Base-by-base conservation (phyloP, 106 monocot species). In the Dendrobium officinale region DNA sequence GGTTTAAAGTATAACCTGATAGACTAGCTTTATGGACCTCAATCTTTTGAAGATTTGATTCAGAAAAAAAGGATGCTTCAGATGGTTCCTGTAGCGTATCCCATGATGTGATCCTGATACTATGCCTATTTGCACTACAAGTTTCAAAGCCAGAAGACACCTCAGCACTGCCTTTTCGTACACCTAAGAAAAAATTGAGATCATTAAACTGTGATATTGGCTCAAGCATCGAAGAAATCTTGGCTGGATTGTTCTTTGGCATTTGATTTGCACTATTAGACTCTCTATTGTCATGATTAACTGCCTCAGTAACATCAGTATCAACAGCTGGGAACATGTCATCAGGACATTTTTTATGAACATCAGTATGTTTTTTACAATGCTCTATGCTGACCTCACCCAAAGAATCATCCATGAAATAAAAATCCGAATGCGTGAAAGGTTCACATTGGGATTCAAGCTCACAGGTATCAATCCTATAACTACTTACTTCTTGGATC, bases 101-200 rank as follows among this genome's bases (percentile, higher is more conserved):
- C 37, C 29, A 16, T 24, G 78, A 24, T 64, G 55, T 31, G n/a
- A 31, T 61, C 22, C 51, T 75, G 77, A 68, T 82, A 59, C 81
- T 72, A 49, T 42, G 75, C 26, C 5, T 72, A 47, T 70, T 64
- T 48, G 44, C 20, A 76, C 81, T 79, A 55, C 49, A 49, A 80
- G 31, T 67, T 56, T 37, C 79, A 83, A 58, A 55, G n/a, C 59
- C 64, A 55, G 33, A 67, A 73, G 9, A 78, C 72, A 33, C 80
- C 20, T 68, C 81, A 70, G 75, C 22, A 49, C 44, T 61, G 47
- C 86, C 87, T 88, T 80, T 86, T 20, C 95, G 86, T 37, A 81
- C 87, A 82, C 84, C 84, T 42, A 95, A 82, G 84, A 89, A 95
- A 77, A 82, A 92, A 68, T 85, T 86, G 37, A 95, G 86, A 85